Conservation (phyloP, 805 yeast species). For the Candida insectorum region DNA sequence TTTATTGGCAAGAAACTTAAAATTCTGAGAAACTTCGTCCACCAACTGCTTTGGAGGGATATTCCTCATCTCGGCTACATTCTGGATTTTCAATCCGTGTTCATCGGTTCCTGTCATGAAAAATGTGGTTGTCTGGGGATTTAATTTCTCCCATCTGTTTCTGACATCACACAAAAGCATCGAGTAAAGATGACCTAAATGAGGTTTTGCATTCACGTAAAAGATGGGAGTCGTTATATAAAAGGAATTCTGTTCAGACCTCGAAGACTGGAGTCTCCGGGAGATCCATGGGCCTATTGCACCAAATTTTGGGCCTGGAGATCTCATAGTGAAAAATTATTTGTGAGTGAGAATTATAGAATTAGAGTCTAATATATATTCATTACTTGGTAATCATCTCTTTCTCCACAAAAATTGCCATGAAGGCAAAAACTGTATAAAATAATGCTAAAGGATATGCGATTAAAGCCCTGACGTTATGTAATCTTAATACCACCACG, state of each 20-base stretch:
- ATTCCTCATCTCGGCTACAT: constrained; percentile 62
- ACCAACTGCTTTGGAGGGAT: constrained; percentile 63
- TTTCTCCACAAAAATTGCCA: constrained; percentile 79
- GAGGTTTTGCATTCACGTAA: constrained; percentile 94
- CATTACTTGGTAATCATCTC: no score
- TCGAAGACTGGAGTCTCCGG: no score
- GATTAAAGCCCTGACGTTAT: constrained; percentile 82
- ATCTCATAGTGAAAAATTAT: no score
- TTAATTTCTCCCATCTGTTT: constrained; percentile 62
- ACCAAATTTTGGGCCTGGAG: no score
- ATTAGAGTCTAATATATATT: no score
- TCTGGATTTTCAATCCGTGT: constrained; percentile 89
- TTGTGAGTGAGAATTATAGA: no score
- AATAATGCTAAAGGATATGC: constrained; percentile 92
- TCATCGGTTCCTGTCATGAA: constrained; percentile 95
- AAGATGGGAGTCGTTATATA: constrained; percentile 86
- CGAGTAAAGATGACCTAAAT: constrained; percentile 88
- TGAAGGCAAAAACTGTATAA: constrained; percentile 89
- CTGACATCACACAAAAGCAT: constrained; percentile 80
- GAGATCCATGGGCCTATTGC: no score
- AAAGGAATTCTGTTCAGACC: constrained; percentile 21
- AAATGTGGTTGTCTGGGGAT: constrained; percentile 32
- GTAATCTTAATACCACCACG: constrained; percentile 76
- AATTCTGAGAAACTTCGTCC: constrained; percentile 62
- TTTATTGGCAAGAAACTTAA: constrained; percentile 57